phyloP scores from a whole-genome alignment of 306 rosid species.

The Albizia julibrissin region DNA sequence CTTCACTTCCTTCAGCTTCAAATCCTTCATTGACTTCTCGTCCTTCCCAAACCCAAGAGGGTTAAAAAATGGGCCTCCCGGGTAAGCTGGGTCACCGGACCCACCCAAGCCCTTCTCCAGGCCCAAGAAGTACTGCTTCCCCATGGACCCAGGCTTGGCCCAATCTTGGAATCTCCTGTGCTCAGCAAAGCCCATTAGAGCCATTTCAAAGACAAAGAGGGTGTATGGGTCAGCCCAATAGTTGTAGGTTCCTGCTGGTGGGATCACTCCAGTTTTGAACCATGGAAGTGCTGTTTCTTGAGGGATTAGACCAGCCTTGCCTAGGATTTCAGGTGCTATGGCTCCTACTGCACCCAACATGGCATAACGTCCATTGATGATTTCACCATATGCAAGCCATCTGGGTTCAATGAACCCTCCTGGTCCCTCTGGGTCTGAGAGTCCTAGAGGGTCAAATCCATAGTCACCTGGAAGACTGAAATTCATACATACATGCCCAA shows the following conservation, averaged over 20 bases:
- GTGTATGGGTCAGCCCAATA: slow-evolving; percentile 98
- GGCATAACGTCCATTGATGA: slow-evolving; percentile 85
- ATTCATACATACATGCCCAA: background rate
- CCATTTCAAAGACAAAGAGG: slow-evolving; percentile 73
- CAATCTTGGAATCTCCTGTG: slow-evolving; percentile 93
- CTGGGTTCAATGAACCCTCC: slow-evolving; percentile 96
- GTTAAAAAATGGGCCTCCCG: slow-evolving; percentile 92
- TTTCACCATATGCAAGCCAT: slow-evolving; percentile 94
- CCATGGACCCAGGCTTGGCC: slow-evolving; percentile 84
- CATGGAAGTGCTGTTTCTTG: slow-evolving; percentile 93
- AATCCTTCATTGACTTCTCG: slow-evolving; percentile 78
- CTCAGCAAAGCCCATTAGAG: slow-evolving; percentile 93
- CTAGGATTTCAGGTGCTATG: slow-evolving; percentile 85
- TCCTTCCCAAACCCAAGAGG: slow-evolving; percentile 94
- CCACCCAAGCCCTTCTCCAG: slow-evolving; percentile 78
- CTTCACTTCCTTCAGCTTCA: slow-evolving; percentile 93
- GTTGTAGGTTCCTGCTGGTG: slow-evolving; percentile 87
- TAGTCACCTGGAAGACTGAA: slow-evolving; percentile 93
- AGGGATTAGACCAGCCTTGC: slow-evolving; percentile 75
- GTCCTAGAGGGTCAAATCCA: slow-evolving; percentile 93
- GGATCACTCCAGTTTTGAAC: slow-evolving; percentile 92
- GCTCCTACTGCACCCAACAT: slow-evolving; percentile 88
- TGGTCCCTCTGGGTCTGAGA: slow-evolving; percentile 96
- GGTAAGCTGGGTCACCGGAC: slow-evolving; percentile 83
- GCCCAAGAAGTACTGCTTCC: slow-evolving; percentile 88